Evolutionary conservation across 805 yeast species (phyloP).

Genomic region (Saccharomycopsis sp.): DNA sequence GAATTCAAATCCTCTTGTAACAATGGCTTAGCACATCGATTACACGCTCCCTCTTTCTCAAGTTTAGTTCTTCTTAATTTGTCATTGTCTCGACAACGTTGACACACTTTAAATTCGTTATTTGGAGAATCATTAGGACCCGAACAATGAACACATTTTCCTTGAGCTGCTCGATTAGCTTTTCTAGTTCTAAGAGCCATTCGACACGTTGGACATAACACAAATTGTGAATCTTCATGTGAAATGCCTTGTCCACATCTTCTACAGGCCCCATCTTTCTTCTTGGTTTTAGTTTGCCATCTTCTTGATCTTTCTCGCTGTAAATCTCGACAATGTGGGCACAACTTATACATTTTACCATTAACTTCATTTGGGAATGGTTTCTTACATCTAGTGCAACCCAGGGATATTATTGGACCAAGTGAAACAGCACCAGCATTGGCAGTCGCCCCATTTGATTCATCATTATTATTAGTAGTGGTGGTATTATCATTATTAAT

Average conservation of each 20-base stretch:
- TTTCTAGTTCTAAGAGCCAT: slow-evolving; percentile 47
- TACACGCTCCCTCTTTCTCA: slow-evolving; percentile 54
- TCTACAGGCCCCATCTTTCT: slow-evolving; percentile 55
- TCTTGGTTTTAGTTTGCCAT: slow-evolving; percentile 58
- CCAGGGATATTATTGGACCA: not conserved
- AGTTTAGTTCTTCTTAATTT: slow-evolving; percentile 48
- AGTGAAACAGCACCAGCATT: not conserved
- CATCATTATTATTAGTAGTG: too few species aligned
- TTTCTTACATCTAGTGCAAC: slow-evolving; percentile 56
- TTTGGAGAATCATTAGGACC: slow-evolving; percentile 45
- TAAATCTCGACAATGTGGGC: slow-evolving; percentile 57
- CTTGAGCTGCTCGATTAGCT: slow-evolving; percentile 52
- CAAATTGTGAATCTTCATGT: slow-evolving; percentile 43
- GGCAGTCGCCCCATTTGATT: not conserved
- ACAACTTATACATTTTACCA: slow-evolving; percentile 44
- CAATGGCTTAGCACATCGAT: slow-evolving; percentile 50
- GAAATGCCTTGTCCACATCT: slow-evolving; percentile 56
- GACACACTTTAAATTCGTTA: slow-evolving; percentile 54
- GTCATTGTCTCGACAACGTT: slow-evolving; percentile 56
- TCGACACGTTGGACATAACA: slow-evolving; percentile 55
- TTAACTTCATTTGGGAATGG: slow-evolving; percentile 40
- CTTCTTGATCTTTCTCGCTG: slow-evolving; percentile 57
- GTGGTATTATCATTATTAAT: too few species aligned
- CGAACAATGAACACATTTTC: slow-evolving; percentile 63
- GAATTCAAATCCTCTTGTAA: slow-evolving; percentile 40